Evolutionary conservation across 495 filamentous ascomycete genomes (phyloP).

Genomic region (Collariella sp.): DNA sequence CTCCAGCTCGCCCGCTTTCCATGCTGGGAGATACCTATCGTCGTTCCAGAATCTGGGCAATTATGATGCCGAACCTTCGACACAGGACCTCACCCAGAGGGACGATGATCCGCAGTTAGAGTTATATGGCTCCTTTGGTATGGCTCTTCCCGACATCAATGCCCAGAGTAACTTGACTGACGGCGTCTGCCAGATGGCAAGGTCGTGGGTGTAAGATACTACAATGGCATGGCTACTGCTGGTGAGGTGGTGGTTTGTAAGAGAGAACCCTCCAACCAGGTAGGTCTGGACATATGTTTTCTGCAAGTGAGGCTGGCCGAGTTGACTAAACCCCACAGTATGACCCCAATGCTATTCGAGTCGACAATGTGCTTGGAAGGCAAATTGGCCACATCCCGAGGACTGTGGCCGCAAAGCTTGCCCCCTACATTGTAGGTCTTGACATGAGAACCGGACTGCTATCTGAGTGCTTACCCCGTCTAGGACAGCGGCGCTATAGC

Average conservation of each 20-base stretch:
- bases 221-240: conserved; percentile 57
- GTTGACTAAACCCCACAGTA: conserved; percentile 33
- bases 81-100: conserved; percentile 43
- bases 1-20: not conserved
- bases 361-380: conserved; percentile 65
- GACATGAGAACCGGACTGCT: not conserved
- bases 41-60: not conserved
- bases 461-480: not conserved
- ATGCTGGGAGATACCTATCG: not conserved
- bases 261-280: conserved; percentile 60
- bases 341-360: conserved; percentile 69
- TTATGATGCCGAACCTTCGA: conserved; percentile 39
- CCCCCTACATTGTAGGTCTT: conserved; percentile 51
- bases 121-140: conserved; percentile 44
- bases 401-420: conserved; percentile 56
- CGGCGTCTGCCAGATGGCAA: conserved; percentile 47
- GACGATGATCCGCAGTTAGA: conserved; percentile 38
- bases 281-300: conserved; percentile 10
- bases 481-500: conserved; percentile 39
- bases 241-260: conserved; percentile 63
- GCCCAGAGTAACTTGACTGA: not conserved
- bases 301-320: not conserved
- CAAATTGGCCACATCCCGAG: conserved; percentile 80
- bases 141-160: not conserved
- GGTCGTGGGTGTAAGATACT: conserved; percentile 76